phyloP scores from a whole-genome alignment of 768 basidiomycete genomes.

The Tubosaeta sp. region DNA sequence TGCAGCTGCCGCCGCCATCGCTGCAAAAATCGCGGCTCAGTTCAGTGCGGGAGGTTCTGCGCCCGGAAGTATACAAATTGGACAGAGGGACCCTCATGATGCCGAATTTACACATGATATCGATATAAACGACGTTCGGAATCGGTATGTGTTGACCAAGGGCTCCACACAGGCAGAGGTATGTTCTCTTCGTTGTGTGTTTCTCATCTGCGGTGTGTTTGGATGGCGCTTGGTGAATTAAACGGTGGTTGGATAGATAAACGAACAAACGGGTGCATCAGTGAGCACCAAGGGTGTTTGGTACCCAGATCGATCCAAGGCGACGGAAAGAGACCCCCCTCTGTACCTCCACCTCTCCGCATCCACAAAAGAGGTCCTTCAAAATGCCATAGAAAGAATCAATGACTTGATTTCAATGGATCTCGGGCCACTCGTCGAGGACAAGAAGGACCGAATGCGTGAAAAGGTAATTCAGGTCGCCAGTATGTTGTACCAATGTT shows the following conservation, averaged over 20 bases:
- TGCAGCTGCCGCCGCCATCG: slow-evolving; percentile 79
- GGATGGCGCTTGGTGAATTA: background rate
- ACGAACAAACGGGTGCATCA: slow-evolving; percentile 88
- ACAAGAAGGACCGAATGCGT: slow-evolving; percentile 63
- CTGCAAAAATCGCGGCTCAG: slow-evolving; percentile 92
- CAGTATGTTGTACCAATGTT: background rate
- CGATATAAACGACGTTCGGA: slow-evolving; percentile 94
- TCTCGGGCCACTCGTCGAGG: slow-evolving; percentile 77
- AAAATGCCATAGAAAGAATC: slow-evolving; percentile 64
- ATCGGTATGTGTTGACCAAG: slow-evolving; percentile 92
- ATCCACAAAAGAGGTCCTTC: slow-evolving; percentile 56
- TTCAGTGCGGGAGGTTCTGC: slow-evolving; percentile 48
- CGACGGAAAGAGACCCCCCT: slow-evolving; percentile 89
- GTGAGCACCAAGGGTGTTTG: slow-evolving; percentile 92
- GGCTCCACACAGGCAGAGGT: slow-evolving; percentile 91
- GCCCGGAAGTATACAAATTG: slow-evolving; percentile 38
- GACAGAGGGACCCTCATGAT: slow-evolving; percentile 62
- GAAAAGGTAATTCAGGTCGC: slow-evolving; percentile 49
- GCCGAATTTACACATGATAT: slow-evolving; percentile 86
- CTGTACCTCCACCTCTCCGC: slow-evolving; percentile 93
- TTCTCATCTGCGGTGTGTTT: background rate
- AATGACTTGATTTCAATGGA: slow-evolving; percentile 72
- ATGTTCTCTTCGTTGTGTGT: slow-evolving; percentile 22
- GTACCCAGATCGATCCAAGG: slow-evolving; percentile 91
- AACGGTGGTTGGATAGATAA: slow-evolving; percentile 51